Evolutionary conservation across 1,284 basidiomycete genomes (phyloP), one percentile per base, ranked within the genome.

Genomic region (Marasmius tenuissimus): DNA sequence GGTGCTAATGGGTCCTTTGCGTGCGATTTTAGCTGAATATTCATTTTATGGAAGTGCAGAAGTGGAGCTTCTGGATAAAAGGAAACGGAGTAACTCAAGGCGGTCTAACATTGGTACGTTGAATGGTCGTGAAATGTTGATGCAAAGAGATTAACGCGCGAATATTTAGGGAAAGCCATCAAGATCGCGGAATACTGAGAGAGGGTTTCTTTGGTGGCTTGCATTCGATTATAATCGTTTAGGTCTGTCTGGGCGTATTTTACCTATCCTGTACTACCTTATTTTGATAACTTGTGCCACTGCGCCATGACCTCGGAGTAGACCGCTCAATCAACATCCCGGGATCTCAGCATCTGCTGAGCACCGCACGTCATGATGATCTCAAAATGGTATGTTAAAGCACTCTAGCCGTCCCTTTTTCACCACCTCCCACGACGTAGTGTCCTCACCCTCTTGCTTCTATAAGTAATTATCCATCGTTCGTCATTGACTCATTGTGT

Each of bases 11-110:
- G n/a, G 16, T 16, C n/a, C 6, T 22, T 52, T 16, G 6, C 10
- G 9, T 54, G 14, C 34, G 2, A 12, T 38, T n/a, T 1, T 58
- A 55, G 60, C 58, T 33, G 63, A 60, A 33, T 64, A 95, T 71
- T 94, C 92, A 57, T 95, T 95, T 85, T 96, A 94, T 73, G 93
- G 94, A 68, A 88, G 86, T 67, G 88, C 86, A 27, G 89, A 91
- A 69, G 78, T 91, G 50, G 86, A 86, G 65, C 68, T 86, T 39
- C 78, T 90, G 48, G 86, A 87, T 0, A 77, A 85, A 63, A 78
- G 81, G 63, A 86, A 84, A 73, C 80, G 77, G 66, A 57, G 54
- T 53, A 57, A 39, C 18, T 18, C 50, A 42, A 61, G 51, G 81
- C 83, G 51, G 10, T 86, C 83, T 56, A 83, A 85, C 69, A 80